These are phyloP conservation scores for Penicillium brevicompactum DNA, from an alignment of 2,329 filamentous ascomycete genomes.

Conservation along the genomic window DNA sequence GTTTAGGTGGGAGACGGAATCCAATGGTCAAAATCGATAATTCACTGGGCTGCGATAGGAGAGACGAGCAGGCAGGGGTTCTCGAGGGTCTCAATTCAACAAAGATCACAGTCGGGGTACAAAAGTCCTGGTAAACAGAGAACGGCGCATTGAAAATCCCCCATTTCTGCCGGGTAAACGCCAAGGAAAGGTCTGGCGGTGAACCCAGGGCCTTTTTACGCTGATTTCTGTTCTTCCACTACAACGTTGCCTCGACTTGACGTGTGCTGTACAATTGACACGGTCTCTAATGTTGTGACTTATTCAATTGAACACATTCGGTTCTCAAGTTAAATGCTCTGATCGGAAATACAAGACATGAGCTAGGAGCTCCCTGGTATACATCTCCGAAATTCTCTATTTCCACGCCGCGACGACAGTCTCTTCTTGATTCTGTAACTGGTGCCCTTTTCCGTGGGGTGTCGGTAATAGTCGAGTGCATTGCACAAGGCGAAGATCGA, in stretches of 20 bases:
- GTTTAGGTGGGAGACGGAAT: background rate
- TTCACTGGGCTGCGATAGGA: background rate
- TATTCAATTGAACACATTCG: background rate
- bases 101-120: background rate
- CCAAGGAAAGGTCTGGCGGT: constrained; percentile 7
- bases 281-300: constrained; percentile 13
- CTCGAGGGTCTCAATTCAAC: background rate
- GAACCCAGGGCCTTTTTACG: background rate
- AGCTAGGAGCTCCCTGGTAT: background rate
- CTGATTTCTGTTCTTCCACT: background rate
- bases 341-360: background rate
- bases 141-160: background rate
- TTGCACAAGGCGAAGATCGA: constrained; percentile 73
- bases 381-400: background rate
- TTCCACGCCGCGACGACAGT: constrained; percentile 57
- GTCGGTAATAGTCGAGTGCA: constrained; percentile 72
- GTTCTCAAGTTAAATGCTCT: background rate
- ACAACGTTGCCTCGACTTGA: background rate
- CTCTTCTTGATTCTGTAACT: constrained; percentile 58
- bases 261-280: background rate
- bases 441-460: constrained; percentile 64
- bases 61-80: background rate
- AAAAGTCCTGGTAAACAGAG: constrained; percentile 2
- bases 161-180: constrained; percentile 6
- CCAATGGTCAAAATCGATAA: background rate